Evolutionary conservation across 1,284 basidiomycete genomes (phyloP).

Genomic region (Quambalaria eucalypti): DNA sequence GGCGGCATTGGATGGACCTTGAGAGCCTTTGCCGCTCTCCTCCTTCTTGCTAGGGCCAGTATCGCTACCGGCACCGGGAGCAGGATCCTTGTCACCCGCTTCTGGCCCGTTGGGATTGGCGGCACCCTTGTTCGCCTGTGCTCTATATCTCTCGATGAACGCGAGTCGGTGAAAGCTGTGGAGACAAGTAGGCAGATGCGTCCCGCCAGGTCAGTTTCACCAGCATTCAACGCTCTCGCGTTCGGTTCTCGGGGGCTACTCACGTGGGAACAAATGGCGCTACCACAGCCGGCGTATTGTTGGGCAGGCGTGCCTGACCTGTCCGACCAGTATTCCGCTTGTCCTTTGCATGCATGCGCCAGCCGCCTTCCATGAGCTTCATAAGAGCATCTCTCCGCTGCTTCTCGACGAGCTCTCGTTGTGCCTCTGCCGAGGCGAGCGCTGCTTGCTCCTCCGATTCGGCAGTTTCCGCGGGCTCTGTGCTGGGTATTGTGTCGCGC

Average conservation of each 20-base stretch:
- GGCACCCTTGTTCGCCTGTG: neutral
- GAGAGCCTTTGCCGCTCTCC: too few species aligned
- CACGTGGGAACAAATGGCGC: neutral
- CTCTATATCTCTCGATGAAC: neutral
- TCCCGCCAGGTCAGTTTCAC: neutral
- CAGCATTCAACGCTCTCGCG: neutral
- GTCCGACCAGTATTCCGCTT: neutral
- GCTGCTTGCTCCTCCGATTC: neutral
- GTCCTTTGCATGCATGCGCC: neutral
- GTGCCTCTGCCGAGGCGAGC: neutral
- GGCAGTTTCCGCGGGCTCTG: neutral
- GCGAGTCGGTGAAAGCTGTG: neutral
- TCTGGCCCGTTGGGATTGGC: neutral
- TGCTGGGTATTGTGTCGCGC: neutral
- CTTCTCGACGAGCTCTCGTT: neutral
- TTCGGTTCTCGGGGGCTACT: neutral
- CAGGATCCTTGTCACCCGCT: neutral
- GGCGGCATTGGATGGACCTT: neutral
- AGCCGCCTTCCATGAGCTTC: neutral
- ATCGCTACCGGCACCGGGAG: neutral
- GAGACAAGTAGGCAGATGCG: too few species aligned
- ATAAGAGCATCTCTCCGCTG: neutral
- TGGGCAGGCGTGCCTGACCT: neutral
- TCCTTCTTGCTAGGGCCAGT: neutral
- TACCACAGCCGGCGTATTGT: neutral